A percentile compares a stretch with the other conserved stretches of the same genome.
Conservation (phyloP, 1,139 yeast genomes). For the Suhomyces wounanorum region DNA sequence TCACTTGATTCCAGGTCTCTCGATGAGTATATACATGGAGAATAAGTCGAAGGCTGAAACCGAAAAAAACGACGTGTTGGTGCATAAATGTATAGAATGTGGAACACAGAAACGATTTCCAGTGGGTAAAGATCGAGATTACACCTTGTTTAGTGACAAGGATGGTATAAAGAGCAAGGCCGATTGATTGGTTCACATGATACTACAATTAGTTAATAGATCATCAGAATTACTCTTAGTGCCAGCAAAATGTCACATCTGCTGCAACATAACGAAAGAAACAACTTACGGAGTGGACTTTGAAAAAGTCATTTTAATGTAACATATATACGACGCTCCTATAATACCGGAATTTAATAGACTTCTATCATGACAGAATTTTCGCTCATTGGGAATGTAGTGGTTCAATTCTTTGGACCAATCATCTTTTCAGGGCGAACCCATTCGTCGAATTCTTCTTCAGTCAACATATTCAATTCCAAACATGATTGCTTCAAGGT, state of each 20-base stretch:
- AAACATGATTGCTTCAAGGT: conserved; percentile 93
- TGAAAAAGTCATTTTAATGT: not conserved
- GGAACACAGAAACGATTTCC: conserved; percentile 33
- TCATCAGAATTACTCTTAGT: not conserved
- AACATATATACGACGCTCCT: not conserved
- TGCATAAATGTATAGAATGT: conserved; percentile 32
- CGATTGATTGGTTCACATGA: conserved; percentile 2
- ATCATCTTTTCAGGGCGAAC: conserved; percentile 98
- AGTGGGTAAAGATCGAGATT: conserved; percentile 34
- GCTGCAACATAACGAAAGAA: too few relatives aligned
- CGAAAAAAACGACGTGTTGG: conserved; percentile 35
- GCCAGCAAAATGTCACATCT: too few relatives aligned
- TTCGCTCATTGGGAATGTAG: not conserved
- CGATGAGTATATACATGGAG: conserved; percentile 34
- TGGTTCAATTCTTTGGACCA: conserved; percentile 60
- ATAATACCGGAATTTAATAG: not conserved
- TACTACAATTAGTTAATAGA: too few relatives aligned
- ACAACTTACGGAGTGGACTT: too few relatives aligned
- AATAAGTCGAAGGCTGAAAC: conserved; percentile 28
- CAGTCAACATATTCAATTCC: conserved; percentile 80
- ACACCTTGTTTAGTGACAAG: conserved; percentile 31
- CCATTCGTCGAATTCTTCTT: conserved; percentile 91
- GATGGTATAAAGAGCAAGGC: conserved; percentile 21
- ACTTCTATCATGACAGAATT: not conserved
- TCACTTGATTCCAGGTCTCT: conserved; percentile 49